Conservation (phyloP, 2,329 filamentous ascomycete species). For the Huntiella abstrusa region DNA sequence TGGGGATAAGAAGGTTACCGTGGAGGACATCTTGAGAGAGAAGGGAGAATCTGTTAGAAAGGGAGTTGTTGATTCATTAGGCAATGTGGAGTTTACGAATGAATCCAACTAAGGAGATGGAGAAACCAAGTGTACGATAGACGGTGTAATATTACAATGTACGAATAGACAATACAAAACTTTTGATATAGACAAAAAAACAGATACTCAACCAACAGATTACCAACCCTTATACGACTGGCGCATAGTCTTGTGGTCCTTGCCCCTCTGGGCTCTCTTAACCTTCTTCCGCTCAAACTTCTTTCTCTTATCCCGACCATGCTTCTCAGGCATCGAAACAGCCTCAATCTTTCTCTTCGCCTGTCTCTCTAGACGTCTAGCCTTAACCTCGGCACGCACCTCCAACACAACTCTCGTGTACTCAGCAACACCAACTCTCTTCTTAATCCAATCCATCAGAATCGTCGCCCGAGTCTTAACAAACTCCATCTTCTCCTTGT, state of each 20-base stretch:
- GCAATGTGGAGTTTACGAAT: constrained; percentile 86
- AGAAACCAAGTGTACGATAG: constrained; percentile 2
- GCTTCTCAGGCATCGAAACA: constrained; percentile 61
- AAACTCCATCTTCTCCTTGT: constrained; percentile 48
- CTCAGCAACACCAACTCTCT: constrained; percentile 60
- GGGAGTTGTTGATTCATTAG: constrained; percentile 52
- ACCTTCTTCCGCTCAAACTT: constrained; percentile 72
- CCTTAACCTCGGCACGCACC: constrained; percentile 54
- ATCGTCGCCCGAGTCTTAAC: constrained; percentile 57
- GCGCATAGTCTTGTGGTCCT: constrained; percentile 52
- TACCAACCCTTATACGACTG: constrained; percentile 43
- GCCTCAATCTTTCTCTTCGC: constrained; percentile 81
- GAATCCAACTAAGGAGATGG: constrained; percentile 1
- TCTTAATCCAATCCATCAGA: constrained; percentile 65
- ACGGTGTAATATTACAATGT: background rate
- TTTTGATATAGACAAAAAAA: background rate
- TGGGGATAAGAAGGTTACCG: constrained; percentile 46
- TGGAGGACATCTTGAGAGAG: constrained; percentile 61
- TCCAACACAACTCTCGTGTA: constrained; percentile 58
- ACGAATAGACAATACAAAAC: background rate
- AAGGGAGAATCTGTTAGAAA: constrained; percentile 57
- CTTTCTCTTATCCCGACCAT: constrained; percentile 61
- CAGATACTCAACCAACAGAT: constrained; percentile 16
- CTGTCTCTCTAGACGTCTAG: constrained; percentile 52
- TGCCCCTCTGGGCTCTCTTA: constrained; percentile 58